Evolutionary conservation across 306 rosid species (phyloP), one percentile per base, ranked within the genome.

Genomic region (Biancaea sappan): DNA sequence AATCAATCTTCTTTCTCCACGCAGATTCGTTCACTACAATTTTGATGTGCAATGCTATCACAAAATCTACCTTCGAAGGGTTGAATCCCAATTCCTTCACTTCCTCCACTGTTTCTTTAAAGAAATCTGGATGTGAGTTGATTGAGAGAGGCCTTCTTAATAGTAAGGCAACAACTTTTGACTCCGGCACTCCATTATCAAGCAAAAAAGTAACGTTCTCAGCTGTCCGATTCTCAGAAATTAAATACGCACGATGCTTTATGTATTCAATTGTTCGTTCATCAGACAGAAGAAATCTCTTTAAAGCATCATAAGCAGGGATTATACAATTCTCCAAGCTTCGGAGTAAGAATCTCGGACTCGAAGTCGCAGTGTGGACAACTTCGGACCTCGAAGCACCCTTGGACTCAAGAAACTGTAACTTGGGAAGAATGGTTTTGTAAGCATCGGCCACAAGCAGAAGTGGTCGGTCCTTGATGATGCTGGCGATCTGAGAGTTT

Each of bases 81-180:
- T 79, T 41, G 67, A 87, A 77, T 4, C 87, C 84, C 89, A 87
- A 80, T 29, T 53, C 69, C 79, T 41, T 76, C 1, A 85, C 77
- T 77, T 75, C 58, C 69, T 72, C 70, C 9, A 80, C 74, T 13
- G 6, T 34, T 63, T 35, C n/a, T 28, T 37, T 59, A 38, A 81
- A 69, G 15, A 4, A 19, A 22, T 57, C 0, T 28, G 64, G 29
- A 4, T 31, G 34, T 31, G 4, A 2, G 35, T 37, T 26, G 18
- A 57, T 37, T 57, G 29, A 15, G 29, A 35, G 15, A 29, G 64
- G 64, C 64, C 64, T 13, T 2, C 6, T 75, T 0, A 68, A 8
- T 18, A 83, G 26, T 57, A 83, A 25, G 3, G 12, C 26, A 37
- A 35, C 48, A 32, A 83, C 71, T 3, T 77, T 67, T 1, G 74